phyloP scores from a whole-genome alignment of 441 rosid genomes.

The Macaranga tanarius region DNA sequence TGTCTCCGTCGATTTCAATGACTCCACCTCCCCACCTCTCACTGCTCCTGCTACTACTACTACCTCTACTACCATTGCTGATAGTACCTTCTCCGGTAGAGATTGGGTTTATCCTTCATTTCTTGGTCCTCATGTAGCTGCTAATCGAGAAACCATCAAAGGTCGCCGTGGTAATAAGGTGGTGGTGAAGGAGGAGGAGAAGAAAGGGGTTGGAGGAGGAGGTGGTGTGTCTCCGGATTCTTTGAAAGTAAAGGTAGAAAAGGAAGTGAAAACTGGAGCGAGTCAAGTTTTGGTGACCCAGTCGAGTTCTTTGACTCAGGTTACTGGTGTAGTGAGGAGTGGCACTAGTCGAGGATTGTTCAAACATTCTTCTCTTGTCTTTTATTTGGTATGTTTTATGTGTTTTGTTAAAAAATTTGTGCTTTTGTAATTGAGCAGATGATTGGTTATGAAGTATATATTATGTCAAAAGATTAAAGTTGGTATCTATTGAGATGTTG shows the following conservation, averaged over 20 bases:
- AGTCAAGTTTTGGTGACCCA: conserved; percentile 36
- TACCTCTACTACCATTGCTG: background rate
- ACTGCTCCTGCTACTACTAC: background rate
- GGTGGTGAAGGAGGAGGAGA: conserved; percentile 31
- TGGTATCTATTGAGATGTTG: background rate
- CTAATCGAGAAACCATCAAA: conserved; percentile 40
- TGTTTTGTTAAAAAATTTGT: background rate
- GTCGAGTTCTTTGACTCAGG: conserved; percentile 25
- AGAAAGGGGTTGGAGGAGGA: conserved; percentile 22
- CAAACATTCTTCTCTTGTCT: conserved; percentile 34
- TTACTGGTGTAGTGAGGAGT: background rate
- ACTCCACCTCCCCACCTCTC: conserved; percentile 9
- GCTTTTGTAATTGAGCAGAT: background rate
- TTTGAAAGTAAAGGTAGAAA: conserved; percentile 2
- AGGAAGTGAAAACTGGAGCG: conserved; percentile 27
- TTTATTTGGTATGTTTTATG: conserved; percentile 40
- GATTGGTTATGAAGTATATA: background rate
- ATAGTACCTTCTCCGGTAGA: conserved; percentile 36
- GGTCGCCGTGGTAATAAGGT: conserved; percentile 22
- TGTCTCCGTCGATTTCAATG: conserved; percentile 29
- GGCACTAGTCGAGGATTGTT: conserved; percentile 29
- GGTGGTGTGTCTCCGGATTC: conserved; percentile 6
- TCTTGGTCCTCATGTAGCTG: conserved; percentile 51
- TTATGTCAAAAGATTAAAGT: background rate
- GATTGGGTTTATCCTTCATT: conserved; percentile 73